Evolutionary conservation across 805 yeast species (phyloP), one percentile per base, ranked within the genome.

Genomic region (Candida ovalis): DNA sequence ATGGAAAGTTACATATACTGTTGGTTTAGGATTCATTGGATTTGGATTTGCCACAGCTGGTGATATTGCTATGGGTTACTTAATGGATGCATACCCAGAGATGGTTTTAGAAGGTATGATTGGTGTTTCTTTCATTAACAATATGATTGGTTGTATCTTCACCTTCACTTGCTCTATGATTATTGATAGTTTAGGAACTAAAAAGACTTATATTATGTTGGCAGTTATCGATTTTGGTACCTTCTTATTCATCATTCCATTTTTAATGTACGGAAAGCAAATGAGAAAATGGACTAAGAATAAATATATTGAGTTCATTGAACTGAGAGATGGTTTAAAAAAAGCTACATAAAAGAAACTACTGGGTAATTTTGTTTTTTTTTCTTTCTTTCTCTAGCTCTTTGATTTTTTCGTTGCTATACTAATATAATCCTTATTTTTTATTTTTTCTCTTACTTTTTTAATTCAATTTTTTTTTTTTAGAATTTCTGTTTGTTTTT

Each of bases 31-130:
- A 1, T 76, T 82, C 55, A 75, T 82, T 51, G 88, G 88, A 0
- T 79, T 82, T 51, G 83, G 86, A 1, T 82, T 81, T 69, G 88
- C 87, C 59, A 78, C 84, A 45, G 77, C 84, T 13, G 88, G 88
- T 60, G 89, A 84, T 61, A 78, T 82, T 44, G 82, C 86, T 33
- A 76, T 83, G 80, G 73, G 81, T 1, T 82, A 82, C 49, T 68
- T 81, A 51, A 81, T 82, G 86, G 85, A 81, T 53, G 71, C 82
- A 5, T 83, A 82, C 52, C 87, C 88, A 1, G 87, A 81, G 40
- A 77, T 82, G 76, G 80, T 82, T 47, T 69, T 82, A 54, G 87
- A 82, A 64, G 83, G 85, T 55, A 81, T 83, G 86, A 81, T 81
- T 23, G 86, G 87, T 47, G 86, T 84, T 23, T 64, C 81, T 8